phyloP scores from a whole-genome alignment of 345 rosid genomes.

The Crucihimalaya himalaica region DNA sequence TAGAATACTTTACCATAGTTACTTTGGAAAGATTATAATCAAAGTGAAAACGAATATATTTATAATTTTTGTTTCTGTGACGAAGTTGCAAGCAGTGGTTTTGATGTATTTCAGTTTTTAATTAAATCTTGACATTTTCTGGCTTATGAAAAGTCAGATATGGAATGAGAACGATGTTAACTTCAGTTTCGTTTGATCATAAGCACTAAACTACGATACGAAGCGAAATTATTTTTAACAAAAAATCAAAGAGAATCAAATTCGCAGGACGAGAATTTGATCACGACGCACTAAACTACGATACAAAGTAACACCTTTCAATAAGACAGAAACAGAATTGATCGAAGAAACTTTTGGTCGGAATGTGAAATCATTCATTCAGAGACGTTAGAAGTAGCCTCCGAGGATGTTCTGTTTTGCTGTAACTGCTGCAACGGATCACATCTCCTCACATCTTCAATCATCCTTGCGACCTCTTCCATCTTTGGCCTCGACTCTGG shows the following conservation, averaged over 20 bases:
- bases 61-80: neutral
- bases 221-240: neutral
- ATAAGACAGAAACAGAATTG: neutral
- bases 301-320: neutral
- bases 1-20: conserved; percentile 11
- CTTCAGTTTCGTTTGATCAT: neutral
- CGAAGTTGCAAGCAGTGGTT: neutral
- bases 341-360: conserved; percentile 10
- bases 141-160: neutral
- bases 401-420: conserved; percentile 59
- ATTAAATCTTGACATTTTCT: neutral
- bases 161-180: neutral
- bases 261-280: conserved; percentile 19
- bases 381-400: conserved; percentile 54
- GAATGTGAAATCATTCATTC: conserved; percentile 24
- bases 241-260: conserved; percentile 6
- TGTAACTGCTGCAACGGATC: conserved; percentile 40
- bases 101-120: neutral
- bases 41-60: conserved; percentile 6
- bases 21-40: conserved; percentile 1
- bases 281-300: conserved; percentile 8
- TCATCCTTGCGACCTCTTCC: conserved; percentile 66
- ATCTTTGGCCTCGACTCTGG: conserved; percentile 66
- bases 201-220: neutral
- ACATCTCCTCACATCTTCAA: conserved; percentile 59